Base-by-base conservation (phyloP, 305 asterid genomes). In the Fraxinus albicans region DNA sequence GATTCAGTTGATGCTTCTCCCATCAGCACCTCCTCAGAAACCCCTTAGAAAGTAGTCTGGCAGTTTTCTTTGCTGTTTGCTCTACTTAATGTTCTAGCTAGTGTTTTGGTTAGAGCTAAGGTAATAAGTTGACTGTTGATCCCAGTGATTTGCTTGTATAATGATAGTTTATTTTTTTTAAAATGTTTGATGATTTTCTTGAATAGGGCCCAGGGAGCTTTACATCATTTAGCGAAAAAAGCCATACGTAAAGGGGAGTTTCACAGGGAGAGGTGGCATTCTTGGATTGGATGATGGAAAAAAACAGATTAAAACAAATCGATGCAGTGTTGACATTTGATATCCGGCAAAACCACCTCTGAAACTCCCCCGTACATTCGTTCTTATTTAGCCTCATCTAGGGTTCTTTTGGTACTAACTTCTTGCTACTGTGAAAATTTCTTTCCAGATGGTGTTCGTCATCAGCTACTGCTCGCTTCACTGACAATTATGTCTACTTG, bases 1-100 rank as follows among this genome's bases (percentile, higher is more conserved):
- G 85, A 90, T 73, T 69, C 88, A 21, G 44, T 74, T 7, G 87
- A 82, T 38, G 82, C 79, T 80, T 83, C 89, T 40, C 40, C 80
- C 7, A 21, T 25, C 82, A 53, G 76, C 82, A 25, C 78, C 44
- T 58, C 81, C 38, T 58, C 80, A 0, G 84, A 89, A 80, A 74
- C 90, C 83, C 53, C 80, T 31, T 83, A 81, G 84, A 58, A 76
- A 73, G 36, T 69, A 3, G 75, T 27, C 75, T 36, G 38, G 21
- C 10, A 13, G 27, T 9, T 27, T 4, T 69, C 35, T 31, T 69
- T 12, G 70, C 60, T 9, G 21, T 21, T 69, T 29, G 76, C 42
- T 9, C 34, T 15, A 33, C 1, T 65, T 2, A 19, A 2, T n/a
- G 67, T 55, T 78, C 69, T 77, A 53, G 77, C 6, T 19, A 69